Evolutionary conservation across 257 asterid genomes (phyloP).

Genomic region (Solanum pennellii): DNA sequence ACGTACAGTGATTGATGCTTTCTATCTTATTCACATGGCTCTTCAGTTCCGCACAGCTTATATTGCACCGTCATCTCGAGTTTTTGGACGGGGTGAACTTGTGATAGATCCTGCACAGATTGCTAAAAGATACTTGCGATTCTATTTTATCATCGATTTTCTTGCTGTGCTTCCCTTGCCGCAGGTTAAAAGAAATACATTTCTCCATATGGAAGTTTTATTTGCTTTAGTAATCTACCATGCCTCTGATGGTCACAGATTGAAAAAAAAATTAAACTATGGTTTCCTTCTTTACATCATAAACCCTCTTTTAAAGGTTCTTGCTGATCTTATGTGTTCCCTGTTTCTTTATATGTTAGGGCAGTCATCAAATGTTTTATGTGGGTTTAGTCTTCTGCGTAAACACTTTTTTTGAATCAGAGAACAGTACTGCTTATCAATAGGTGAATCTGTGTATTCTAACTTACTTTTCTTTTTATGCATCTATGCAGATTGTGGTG

Average conservation of each 20-base stretch:
- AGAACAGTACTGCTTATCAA: background rate
- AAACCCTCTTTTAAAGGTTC: background rate
- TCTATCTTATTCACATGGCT: conserved; percentile 88
- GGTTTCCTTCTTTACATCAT: background rate
- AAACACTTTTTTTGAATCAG: background rate
- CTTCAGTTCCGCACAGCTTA: conserved; percentile 96
- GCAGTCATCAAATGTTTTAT: background rate
- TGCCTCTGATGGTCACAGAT: background rate
- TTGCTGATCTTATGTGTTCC: background rate
- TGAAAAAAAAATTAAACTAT: background rate
- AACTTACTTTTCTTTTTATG: background rate
- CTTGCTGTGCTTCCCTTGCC: conserved; percentile 93
- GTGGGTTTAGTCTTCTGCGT: background rate
- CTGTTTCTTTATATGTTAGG: background rate
- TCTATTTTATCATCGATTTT: conserved; percentile 77
- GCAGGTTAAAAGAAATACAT: conserved; percentile 47
- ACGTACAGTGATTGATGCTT: conserved; percentile 79
- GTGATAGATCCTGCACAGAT: conserved; percentile 88
- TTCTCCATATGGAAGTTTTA: background rate
- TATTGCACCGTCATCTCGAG: conserved; percentile 98
- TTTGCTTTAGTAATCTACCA: background rate
- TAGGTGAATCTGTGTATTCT: background rate
- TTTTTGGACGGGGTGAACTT: conserved; percentile 98
- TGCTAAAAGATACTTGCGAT: conserved; percentile 87
- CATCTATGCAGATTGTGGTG: conserved; percentile 67